These are phyloP conservation scores for Gilbertella persicaria DNA, from an alignment of 371 early-diverging fungal genomes.

Conservation along the genomic window DNA sequence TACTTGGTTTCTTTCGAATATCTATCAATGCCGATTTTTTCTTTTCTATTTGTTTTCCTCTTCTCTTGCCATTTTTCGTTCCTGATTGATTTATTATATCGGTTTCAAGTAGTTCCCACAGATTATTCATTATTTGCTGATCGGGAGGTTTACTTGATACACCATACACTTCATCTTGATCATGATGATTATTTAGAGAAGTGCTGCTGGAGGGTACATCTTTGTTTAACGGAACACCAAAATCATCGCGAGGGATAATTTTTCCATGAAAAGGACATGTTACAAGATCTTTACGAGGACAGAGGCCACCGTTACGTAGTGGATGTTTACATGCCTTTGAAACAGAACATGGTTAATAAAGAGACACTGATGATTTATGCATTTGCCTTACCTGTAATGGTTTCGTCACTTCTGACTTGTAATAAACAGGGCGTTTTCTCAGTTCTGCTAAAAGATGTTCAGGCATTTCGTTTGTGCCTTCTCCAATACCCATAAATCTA, in stretches of 20 bases:
- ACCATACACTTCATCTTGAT: constrained; percentile 4
- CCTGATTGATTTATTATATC: constrained; percentile 56
- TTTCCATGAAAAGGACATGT: constrained; percentile 76
- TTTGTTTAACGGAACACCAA: constrained; percentile 37
- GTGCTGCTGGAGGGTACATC: neutral
- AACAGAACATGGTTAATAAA: neutral
- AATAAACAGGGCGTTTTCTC: constrained; percentile 54
- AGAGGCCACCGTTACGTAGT: constrained; percentile 65
- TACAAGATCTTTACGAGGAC: constrained; percentile 67
- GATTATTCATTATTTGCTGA: constrained; percentile 18
- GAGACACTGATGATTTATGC: neutral
- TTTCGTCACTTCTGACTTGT: constrained; percentile 38
- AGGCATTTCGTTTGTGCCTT: constrained; percentile 60
- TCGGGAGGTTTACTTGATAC: neutral
- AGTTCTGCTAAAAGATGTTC: constrained; percentile 53
- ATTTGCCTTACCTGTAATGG: constrained; percentile 40
- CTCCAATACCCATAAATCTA: constrained; percentile 69
- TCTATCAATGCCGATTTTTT: constrained; percentile 45
- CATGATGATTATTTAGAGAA: neutral
- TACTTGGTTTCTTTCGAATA: constrained; percentile 53
- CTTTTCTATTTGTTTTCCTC: constrained; percentile 9
- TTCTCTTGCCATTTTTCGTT: constrained; percentile 33
- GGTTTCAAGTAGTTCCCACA: constrained; percentile 61
- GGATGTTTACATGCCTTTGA: constrained; percentile 66
- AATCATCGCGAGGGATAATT: constrained; percentile 68